phyloP scores from a whole-genome alignment of 768 basidiomycete species.

The Tylopilus plumbeoviolaceoides region DNA sequence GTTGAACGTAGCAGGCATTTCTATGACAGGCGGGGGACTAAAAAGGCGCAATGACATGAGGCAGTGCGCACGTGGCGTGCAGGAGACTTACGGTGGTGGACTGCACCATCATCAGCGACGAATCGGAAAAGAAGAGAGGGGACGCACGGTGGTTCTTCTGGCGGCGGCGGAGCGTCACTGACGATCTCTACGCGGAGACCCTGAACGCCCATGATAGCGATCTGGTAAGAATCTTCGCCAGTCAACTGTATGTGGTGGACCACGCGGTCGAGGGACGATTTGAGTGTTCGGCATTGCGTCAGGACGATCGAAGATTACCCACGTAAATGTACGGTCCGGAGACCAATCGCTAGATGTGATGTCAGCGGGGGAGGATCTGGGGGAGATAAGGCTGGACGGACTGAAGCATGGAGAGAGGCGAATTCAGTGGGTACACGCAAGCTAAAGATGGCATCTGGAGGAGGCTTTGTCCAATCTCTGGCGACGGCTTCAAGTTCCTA shows the following conservation, averaged over 20 bases:
- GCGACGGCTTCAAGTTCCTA: conserved; percentile 81
- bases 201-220: conserved; percentile 79
- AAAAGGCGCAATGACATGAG: conserved; percentile 1
- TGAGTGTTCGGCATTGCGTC: conserved; percentile 8
- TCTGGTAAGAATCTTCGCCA: conserved; percentile 84
- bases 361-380: conserved; percentile 18
- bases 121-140: not conserved
- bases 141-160: conserved; percentile 74
- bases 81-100: conserved; percentile 45
- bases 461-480: conserved; percentile 83
- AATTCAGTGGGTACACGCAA: conserved; percentile 85
- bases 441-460: conserved; percentile 70
- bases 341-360: conserved; percentile 57
- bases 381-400: conserved; percentile 36
- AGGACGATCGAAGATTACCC: conserved; percentile 27
- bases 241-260: conserved; percentile 50
- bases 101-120: conserved; percentile 25
- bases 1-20: conserved; percentile 85
- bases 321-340: conserved; percentile 84
- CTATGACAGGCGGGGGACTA: conserved; percentile 68
- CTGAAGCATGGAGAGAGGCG: conserved; percentile 79
- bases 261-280: conserved; percentile 19
- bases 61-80: conserved; percentile 12
- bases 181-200: conserved; percentile 84
- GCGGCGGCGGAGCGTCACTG: conserved; percentile 79